Evolutionary conservation across 192 early-diverging fungal species (phyloP).

Genomic region (Borealophlyctis nickersoniae): DNA sequence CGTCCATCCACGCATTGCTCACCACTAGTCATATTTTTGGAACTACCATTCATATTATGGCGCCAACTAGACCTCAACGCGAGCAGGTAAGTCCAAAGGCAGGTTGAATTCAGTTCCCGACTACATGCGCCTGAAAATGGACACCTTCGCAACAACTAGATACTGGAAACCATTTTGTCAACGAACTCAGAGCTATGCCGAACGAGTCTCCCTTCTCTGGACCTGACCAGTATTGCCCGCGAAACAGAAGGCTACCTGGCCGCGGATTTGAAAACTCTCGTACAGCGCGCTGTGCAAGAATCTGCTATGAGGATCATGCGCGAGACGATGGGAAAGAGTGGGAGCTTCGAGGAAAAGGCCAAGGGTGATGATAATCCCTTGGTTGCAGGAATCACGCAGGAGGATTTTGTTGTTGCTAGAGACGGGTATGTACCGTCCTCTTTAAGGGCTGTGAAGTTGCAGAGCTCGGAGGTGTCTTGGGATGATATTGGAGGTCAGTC

Average conservation of each 20-base stretch:
- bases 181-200: slow-evolving; percentile 45
- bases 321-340: slow-evolving; percentile 9
- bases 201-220: slow-evolving; percentile 55
- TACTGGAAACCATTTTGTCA: slow-evolving; percentile 68
- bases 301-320: slow-evolving; percentile 66
- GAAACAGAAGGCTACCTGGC: slow-evolving; percentile 87
- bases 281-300: slow-evolving; percentile 79
- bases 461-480: slow-evolving; percentile 76
- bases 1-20: slow-evolving; percentile 57
- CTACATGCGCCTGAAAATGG: too few species aligned
- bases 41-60: slow-evolving; percentile 57
- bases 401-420: slow-evolving; percentile 72
- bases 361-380: slow-evolving; percentile 21
- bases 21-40: slow-evolving; percentile 61
- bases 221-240: slow-evolving; percentile 69
- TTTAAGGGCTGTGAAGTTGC: slow-evolving; percentile 74
- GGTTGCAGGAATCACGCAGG: slow-evolving; percentile 49
- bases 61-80: slow-evolving; percentile 64
- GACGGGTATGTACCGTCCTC: slow-evolving; percentile 76
- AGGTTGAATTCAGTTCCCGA: too few species aligned
- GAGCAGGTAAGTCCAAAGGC: slow-evolving; percentile 45
- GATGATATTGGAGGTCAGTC: slow-evolving; percentile 75
- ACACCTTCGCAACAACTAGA: slow-evolving; percentile 34
- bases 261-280: slow-evolving; percentile 71
- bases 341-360: slow-evolving; percentile 5